phyloP scores from a whole-genome alignment of 179 eudicot species.

The Amaranthus tricolor region DNA sequence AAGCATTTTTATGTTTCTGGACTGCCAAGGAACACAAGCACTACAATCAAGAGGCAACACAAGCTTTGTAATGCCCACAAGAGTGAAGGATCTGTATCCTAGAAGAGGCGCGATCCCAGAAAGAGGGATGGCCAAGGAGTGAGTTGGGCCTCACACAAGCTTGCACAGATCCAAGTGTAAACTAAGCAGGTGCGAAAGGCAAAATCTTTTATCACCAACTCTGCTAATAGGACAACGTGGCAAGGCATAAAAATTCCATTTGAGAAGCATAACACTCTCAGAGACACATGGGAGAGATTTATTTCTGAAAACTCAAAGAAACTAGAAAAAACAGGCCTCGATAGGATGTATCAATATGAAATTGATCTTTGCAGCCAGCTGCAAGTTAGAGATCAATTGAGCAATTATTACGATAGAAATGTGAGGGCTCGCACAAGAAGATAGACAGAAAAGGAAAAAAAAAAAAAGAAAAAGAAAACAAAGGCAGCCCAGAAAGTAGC shows the following conservation, averaged over 20 bases:
- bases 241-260: not conserved
- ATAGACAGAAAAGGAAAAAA: not conserved
- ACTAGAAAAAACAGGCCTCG: not conserved
- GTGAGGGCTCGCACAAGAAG: not conserved
- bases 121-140: not conserved
- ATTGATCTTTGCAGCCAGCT: not conserved
- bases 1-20: not conserved
- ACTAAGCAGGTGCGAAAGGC: not conserved
- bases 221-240: not conserved
- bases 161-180: slow-evolving; percentile 1
- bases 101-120: not conserved
- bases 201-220: not conserved
- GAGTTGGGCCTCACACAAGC: not conserved
- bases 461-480: not conserved
- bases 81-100: too few relatives aligned
- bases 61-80: not conserved
- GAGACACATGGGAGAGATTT: not conserved
- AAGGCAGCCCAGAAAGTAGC: not conserved
- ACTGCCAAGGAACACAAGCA: not conserved
- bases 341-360: not conserved
- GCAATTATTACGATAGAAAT: not conserved
- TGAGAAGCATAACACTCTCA: not conserved
- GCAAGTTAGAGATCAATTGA: not conserved
- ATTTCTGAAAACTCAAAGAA: not conserved
- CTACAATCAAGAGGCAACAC: not conserved